Percentiles rank a stretch among this genome's conserved stretches.
phyloP scores from a whole-genome alignment of 495 filamentous ascomycete species.

The Cryomyces antarcticus region DNA sequence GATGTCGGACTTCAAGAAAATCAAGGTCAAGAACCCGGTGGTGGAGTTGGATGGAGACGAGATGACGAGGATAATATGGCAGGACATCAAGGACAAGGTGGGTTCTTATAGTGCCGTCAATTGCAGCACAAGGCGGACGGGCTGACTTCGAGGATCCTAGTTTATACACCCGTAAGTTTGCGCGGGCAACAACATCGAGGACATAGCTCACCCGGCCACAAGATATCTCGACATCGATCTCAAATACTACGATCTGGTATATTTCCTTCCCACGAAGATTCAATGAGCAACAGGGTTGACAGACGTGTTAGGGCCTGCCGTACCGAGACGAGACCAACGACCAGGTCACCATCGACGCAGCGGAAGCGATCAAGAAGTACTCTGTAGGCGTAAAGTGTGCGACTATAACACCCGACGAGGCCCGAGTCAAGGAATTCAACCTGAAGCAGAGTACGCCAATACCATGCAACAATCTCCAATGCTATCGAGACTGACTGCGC shows the following conservation, averaged over 20 bases:
- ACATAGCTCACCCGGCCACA: conserved; percentile 3
- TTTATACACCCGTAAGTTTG: conserved; percentile 63
- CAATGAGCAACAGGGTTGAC: conserved; percentile 2
- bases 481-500: not conserved
- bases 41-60: conserved; percentile 93
- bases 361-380: conserved; percentile 97
- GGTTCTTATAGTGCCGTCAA: conserved; percentile 4
- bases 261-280: conserved; percentile 1
- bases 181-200: conserved; percentile 3
- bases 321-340: conserved; percentile 94
- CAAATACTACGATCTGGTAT: conserved; percentile 90
- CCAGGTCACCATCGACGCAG: conserved; percentile 81
- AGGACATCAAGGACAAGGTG: conserved; percentile 90
- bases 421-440: conserved; percentile 88
- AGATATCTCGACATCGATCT: conserved; percentile 87
- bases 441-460: conserved; percentile 69
- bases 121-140: conserved; percentile 2
- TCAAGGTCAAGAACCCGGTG: conserved; percentile 93
- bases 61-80: conserved; percentile 98
- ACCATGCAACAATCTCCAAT: not conserved
- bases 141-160: conserved; percentile 16
- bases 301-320: conserved; percentile 42
- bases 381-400: conserved; percentile 97
- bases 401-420: conserved; percentile 96
- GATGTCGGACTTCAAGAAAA: conserved; percentile 35